Percentiles rank a stretch among this genome's conserved stretches.
Evolutionary conservation across 2,329 filamentous ascomycete genomes (phyloP).

Genomic region (Xylariaceae sp.): DNA sequence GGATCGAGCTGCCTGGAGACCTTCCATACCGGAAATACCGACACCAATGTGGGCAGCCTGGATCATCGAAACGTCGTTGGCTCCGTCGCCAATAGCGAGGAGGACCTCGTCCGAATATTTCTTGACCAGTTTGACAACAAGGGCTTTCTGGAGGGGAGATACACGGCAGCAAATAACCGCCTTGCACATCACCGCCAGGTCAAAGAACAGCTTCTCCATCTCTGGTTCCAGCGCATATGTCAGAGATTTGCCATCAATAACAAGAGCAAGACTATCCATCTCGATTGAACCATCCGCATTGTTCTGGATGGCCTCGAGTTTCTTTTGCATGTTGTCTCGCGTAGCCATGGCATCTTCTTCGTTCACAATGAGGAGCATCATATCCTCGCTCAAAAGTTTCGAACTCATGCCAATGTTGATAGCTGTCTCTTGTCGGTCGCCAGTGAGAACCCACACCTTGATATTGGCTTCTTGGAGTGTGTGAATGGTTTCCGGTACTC

Average conservation of each 20-base stretch:
- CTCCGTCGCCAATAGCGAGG: constrained; percentile 93
- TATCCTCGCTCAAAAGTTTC: constrained; percentile 96
- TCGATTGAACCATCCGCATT: constrained; percentile 75
- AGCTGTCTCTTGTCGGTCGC: constrained; percentile 95
- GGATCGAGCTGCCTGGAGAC: constrained; percentile 90
- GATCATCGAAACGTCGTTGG: constrained; percentile 99
- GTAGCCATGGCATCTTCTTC: constrained; percentile 79
- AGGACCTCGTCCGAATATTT: constrained; percentile 86
- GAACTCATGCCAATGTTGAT: constrained; percentile 99
- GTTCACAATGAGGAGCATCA: constrained; percentile 95
- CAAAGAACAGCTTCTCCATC: constrained; percentile 87
- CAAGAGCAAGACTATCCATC: constrained; percentile 79
- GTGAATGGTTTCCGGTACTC: constrained; percentile 96
- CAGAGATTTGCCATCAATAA: constrained; percentile 95
- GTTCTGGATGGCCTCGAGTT: constrained; percentile 81
- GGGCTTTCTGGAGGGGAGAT: constrained; percentile 90
- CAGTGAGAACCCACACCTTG: constrained; percentile 97
- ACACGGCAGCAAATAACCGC: constrained; percentile 99
- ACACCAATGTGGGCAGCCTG: constrained; percentile 97
- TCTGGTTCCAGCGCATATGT: constrained; percentile 92
- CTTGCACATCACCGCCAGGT: constrained; percentile 92
- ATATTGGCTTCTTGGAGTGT: constrained; percentile 95
- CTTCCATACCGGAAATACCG: constrained; percentile 94
- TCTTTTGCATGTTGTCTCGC: constrained; percentile 86
- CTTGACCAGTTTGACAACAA: constrained; percentile 98